Percentiles rank a stretch among this genome's conserved stretches.
These are phyloP conservation scores for Marchantia polymorpha DNA, from an alignment of 225 moss, liverwort and hornwort species.

Conservation along the genomic window DNA sequence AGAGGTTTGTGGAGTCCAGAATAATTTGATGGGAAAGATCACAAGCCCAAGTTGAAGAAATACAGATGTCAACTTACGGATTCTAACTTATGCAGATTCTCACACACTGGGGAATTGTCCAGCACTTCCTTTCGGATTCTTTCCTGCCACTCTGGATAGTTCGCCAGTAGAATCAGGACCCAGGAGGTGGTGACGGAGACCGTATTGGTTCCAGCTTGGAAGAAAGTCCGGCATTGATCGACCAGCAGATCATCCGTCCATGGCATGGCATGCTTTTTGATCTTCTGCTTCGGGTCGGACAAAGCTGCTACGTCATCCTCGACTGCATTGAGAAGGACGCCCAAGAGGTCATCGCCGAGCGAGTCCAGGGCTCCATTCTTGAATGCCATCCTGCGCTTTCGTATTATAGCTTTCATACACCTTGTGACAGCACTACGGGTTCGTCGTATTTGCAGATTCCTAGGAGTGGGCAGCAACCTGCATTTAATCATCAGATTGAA, in stretches of 20 bases:
- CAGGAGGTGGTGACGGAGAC: background rate
- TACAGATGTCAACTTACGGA: background rate
- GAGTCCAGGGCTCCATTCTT: background rate
- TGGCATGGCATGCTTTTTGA: background rate
- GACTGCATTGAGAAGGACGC: constrained; percentile 2
- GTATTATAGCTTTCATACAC: background rate
- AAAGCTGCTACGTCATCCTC: background rate
- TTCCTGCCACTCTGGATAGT: constrained; percentile 5
- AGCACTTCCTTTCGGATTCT: constrained; percentile 17
- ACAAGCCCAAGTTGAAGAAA: too few relatives aligned
- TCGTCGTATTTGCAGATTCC: constrained; percentile 1
- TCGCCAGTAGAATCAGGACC: constrained; percentile 15
- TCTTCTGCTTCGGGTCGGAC: background rate
- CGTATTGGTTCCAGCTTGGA: constrained; percentile 16
- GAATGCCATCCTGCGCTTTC: constrained; percentile 2
- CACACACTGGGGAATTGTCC: background rate
- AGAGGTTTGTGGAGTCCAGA: too few relatives aligned
- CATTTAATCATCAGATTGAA: background rate
- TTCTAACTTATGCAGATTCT: background rate
- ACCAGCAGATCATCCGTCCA: constrained; percentile 1
- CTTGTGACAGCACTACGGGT: background rate
- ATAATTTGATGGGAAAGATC: too few relatives aligned
- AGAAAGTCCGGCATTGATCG: constrained; percentile 31
- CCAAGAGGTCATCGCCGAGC: constrained; percentile 19
- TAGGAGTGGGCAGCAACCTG: constrained; percentile 14